Evolutionary conservation across 176 grass and related monocot genomes (phyloP).

Genomic region (Carex scoparia): DNA sequence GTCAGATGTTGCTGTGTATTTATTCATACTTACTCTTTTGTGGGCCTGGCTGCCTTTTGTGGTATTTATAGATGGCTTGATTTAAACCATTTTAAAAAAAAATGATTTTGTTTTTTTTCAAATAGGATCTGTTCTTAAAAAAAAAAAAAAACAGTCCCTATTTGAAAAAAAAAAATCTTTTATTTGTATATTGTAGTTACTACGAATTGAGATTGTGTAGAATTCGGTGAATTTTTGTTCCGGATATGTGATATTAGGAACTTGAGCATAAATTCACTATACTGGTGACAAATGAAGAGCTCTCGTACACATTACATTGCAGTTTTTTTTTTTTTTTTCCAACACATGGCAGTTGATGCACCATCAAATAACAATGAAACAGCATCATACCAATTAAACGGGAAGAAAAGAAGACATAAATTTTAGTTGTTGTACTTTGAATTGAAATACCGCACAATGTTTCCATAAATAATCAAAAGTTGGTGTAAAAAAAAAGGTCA

Average conservation of each 20-base stretch:
- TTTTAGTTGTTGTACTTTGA: neutral
- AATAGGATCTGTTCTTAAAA: too few species aligned
- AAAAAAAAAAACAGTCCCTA: too few species aligned
- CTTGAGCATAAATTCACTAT: too few species aligned
- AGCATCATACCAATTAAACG: too few species aligned
- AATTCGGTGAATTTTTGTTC: neutral
- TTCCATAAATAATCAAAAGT: neutral
- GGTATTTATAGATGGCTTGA: neutral
- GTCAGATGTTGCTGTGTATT: neutral
- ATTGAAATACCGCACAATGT: neutral
- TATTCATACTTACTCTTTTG: neutral
- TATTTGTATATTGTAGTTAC: neutral
- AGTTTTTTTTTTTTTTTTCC: neutral
- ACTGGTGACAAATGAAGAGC: too few species aligned
- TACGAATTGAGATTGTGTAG: neutral
- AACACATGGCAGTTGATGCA: too few species aligned
- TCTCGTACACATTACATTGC: neutral
- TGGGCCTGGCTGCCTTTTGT: neutral
- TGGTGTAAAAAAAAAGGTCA: neutral
- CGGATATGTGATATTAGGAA: neutral
- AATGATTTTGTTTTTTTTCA: too few species aligned
- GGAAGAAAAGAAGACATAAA: too few species aligned
- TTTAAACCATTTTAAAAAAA: too few species aligned
- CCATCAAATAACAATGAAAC: too few species aligned
- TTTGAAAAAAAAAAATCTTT: too few species aligned